Conservation (phyloP, 495 filamentous ascomycete genomes). For the Friedmanniomyces simplex region DNA sequence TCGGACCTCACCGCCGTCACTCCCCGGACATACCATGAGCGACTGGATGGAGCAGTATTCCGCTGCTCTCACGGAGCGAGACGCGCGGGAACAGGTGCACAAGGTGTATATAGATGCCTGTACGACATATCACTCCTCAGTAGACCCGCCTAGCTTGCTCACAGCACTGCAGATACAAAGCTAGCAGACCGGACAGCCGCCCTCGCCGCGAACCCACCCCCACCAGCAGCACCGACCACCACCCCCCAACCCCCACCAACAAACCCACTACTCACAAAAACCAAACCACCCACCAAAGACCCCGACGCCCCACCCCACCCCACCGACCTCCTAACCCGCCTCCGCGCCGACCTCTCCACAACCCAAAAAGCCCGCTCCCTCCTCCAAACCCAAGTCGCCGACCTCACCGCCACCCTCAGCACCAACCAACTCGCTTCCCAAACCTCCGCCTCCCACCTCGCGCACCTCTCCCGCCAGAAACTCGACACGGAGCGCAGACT, state of each 20-base stretch:
- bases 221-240: not conserved
- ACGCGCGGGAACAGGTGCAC: slow-evolving; percentile 30
- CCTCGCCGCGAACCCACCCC: slow-evolving; percentile 7
- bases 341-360: slow-evolving; percentile 30
- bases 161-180: slow-evolving; percentile 30
- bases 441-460: slow-evolving; percentile 44
- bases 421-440: slow-evolving; percentile 26
- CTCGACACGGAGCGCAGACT: slow-evolving; percentile 49
- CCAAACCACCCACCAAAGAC: slow-evolving; percentile 3
- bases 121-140: slow-evolving; percentile 11
- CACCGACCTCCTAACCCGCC: slow-evolving; percentile 14
- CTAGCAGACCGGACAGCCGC: slow-evolving; percentile 34
- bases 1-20: not conserved
- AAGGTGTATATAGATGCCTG: slow-evolving; percentile 29
- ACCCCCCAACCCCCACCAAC: too few species aligned
- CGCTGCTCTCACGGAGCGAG: slow-evolving; percentile 28
- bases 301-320: not conserved
- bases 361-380: slow-evolving; percentile 29
- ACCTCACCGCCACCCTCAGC: slow-evolving; percentile 23
- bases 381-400: slow-evolving; percentile 24
- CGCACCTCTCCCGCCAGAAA: slow-evolving; percentile 52
- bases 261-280: too few species aligned
- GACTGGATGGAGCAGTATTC: slow-evolving; percentile 30
- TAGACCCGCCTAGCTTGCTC: too few species aligned
- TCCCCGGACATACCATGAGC: slow-evolving; percentile 21